Evolutionary conservation across 2,329 filamentous ascomycete genomes (phyloP).

Genomic region (Camptophora hylomeconis): DNA sequence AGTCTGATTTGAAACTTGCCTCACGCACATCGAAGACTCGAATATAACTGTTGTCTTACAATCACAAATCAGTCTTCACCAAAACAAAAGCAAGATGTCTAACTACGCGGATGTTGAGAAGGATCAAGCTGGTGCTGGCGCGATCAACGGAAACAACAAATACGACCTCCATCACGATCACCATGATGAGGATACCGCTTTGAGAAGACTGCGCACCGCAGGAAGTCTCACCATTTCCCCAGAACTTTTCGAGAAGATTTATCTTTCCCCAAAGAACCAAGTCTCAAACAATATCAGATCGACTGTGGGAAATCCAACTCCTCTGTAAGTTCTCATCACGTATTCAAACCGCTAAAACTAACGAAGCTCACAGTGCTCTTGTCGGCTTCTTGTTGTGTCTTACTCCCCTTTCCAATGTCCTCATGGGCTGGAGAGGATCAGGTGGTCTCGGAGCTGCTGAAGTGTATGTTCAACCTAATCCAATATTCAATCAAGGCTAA

Average conservation of each 20-base stretch:
- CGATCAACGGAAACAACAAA: conserved; percentile 13
- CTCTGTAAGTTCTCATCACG: conserved; percentile 17
- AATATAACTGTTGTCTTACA: no score
- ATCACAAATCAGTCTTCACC: neutral
- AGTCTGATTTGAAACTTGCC: no score
- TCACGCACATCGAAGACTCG: no score
- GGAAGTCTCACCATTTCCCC: conserved; percentile 31
- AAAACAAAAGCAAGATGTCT: conserved; percentile 15
- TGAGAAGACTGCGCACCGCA: conserved; percentile 35
- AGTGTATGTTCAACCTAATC: conserved; percentile 8
- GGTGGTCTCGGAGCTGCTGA: conserved; percentile 35
- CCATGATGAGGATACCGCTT: conserved; percentile 20
- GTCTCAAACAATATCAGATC: conserved; percentile 21
- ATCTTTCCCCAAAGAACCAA: conserved; percentile 23
- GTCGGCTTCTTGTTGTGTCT: conserved; percentile 39
- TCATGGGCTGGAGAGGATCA: conserved; percentile 48
- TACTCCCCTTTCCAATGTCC: conserved; percentile 40
- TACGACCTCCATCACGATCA: conserved; percentile 18
- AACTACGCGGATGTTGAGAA: conserved; percentile 17
- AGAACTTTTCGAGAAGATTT: conserved; percentile 24
- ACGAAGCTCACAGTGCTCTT: conserved; percentile 9
- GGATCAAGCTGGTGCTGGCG: conserved; percentile 14
- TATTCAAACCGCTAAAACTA: conserved; percentile 2
- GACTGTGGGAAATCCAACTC: conserved; percentile 22
- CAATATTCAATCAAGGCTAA: conserved; percentile 5